Evolutionary conservation across 176 grass and related monocot genomes (phyloP).

Genomic region (Triticum monococcum): DNA sequence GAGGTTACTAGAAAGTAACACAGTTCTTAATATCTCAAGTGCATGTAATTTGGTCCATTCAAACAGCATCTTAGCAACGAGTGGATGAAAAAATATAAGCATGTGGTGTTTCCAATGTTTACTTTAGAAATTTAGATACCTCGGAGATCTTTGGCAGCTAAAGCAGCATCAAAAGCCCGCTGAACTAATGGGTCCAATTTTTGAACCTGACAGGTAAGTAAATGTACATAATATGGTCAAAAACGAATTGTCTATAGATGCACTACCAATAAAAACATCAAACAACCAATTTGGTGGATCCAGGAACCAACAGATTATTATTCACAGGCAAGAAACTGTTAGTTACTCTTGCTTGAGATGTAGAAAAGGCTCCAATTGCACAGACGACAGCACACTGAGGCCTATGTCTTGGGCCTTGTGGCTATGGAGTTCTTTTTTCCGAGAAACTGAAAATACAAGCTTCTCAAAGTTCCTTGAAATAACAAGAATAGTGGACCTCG

Average conservation of each 20-base stretch:
- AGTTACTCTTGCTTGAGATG: conserved; percentile 16
- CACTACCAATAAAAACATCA: not conserved
- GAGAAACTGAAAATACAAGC: conserved; percentile 15
- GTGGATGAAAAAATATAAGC: not conserved
- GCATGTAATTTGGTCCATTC: not conserved
- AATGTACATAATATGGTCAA: conserved; percentile 18
- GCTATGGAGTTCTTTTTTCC: not conserved
- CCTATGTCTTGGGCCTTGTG: not conserved
- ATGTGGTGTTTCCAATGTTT: not conserved
- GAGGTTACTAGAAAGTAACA: not conserved
- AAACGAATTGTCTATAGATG: conserved; percentile 25
- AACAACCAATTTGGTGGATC: too few relatives aligned
- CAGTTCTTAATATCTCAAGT: not conserved
- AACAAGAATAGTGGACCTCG: not conserved
- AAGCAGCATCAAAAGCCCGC: conserved; percentile 59
- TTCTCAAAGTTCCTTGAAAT: not conserved
- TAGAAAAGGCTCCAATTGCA: not conserved
- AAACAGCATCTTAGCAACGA: conserved; percentile 1
- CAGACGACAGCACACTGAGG: not conserved
- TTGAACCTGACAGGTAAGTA: conserved; percentile 50
- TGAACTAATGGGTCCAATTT: conserved; percentile 68
- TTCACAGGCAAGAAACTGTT: not conserved
- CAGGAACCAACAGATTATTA: not conserved
- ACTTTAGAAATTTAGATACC: conserved; percentile 44
- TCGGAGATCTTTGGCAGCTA: conserved; percentile 65